Evolutionary conservation across 306 rosid genomes (phyloP).

Genomic region (Vigna radiata): DNA sequence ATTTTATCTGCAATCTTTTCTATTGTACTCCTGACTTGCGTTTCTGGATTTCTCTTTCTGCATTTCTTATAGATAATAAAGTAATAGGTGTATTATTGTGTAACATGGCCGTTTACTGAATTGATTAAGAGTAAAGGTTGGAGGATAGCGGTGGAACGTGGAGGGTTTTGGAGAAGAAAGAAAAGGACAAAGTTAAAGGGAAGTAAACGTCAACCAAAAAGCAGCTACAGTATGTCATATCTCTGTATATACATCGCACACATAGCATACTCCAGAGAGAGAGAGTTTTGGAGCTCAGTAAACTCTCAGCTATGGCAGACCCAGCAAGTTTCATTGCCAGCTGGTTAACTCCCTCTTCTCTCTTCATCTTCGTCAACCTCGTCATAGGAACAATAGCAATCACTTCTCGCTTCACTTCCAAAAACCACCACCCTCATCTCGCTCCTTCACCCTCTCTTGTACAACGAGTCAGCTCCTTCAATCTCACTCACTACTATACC

Average conservation of each 20-base stretch:
- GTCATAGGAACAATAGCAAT: slow-evolving; percentile 63
- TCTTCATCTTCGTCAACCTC: slow-evolving; percentile 81
- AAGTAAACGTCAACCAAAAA: slow-evolving; percentile 40
- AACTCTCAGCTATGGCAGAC: slow-evolving; percentile 40
- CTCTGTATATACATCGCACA: neutral
- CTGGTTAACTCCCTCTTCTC: slow-evolving; percentile 70
- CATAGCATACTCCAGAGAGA: neutral
- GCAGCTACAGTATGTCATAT: neutral
- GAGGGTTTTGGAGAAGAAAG: neutral
- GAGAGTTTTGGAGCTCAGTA: neutral
- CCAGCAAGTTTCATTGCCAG: slow-evolving; percentile 37
- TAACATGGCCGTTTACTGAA: too few relatives aligned
- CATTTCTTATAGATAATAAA: too few relatives aligned
- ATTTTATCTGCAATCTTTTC: too few relatives aligned
- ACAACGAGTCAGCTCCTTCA: slow-evolving; percentile 56
- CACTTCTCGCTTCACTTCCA: slow-evolving; percentile 47
- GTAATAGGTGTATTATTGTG: neutral
- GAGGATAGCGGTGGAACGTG: neutral
- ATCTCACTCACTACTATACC: neutral
- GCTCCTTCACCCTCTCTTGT: slow-evolving; percentile 58
- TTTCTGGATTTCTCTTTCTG: neutral
- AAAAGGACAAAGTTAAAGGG: neutral
- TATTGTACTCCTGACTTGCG: neutral
- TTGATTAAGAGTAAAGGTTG: neutral
- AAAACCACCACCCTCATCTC: slow-evolving; percentile 43